Base-by-base conservation (phyloP, 1,284 basidiomycete genomes). In the Ganoderma lingzhi region DNA sequence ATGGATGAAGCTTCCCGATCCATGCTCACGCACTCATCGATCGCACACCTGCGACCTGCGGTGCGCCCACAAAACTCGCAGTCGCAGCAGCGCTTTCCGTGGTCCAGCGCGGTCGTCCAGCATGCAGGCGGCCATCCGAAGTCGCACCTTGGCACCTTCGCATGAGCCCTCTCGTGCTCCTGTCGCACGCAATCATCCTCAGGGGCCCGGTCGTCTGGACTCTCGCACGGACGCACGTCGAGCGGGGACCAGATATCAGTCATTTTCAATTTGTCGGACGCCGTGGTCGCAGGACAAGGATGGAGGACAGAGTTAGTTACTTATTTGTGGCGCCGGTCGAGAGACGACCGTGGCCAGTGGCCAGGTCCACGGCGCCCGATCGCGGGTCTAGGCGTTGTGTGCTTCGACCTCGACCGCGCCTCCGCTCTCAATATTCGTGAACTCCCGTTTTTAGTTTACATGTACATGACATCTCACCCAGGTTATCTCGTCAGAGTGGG, bases 191-290 rank as follows among this genome's bases (percentile, higher is more conserved):
- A 51, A 51, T 28, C 14, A 51, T 51, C 48, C 48, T 51, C 48
- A 51, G 48, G 23, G 48, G 48, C 48, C 48, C 48, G 48, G 48
- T 23, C n/a, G 9, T 23, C 45, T 23, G 45, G 35, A 35, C 4
- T 35, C 35, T 35, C 35, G 45, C 42, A 44, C 42, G 6, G 6
- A 5, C 45, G n/a, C 45, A 23, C 10, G 48, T 28, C n/a, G 6
- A 8, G 48, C 48, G 48, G 48, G 48, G 48, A 51, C 28, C 48
- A 51, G 23, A 51, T 51, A 51, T 51, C 48, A 51, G n/a, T 51
- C 48, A 28, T 51, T 28, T 51, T 51, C 48, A 14, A 51, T 51
- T 51, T 51, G 48, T 51, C 23, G 45, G 45, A 48, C n/a, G 23
- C 48, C 48, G 48, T 12, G 48, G 48, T 9, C 45, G n/a, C 45